Percentiles rank a stretch among this genome's conserved stretches.
phyloP scores from a whole-genome alignment of 176 grass and related monocot genomes.

The Rhipidocladum racemiflorum region DNA sequence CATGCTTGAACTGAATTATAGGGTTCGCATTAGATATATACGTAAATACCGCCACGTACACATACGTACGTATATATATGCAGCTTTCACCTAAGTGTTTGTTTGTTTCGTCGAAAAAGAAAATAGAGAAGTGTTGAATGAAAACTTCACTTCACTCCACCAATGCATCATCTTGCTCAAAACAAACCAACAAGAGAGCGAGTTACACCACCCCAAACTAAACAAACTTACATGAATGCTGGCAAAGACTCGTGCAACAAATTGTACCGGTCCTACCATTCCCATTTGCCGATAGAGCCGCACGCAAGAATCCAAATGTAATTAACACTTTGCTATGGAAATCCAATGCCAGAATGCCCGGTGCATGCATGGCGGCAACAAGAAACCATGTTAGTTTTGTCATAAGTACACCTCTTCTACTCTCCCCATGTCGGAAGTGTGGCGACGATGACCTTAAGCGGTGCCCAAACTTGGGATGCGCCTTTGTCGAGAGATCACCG shows the following conservation, averaged over 20 bases:
- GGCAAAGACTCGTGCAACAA: neutral
- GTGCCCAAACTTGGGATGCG: neutral
- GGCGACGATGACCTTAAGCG: slow-evolving; percentile 17
- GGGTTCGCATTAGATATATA: too few species aligned
- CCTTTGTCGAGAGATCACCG: neutral
- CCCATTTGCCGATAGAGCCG: neutral
- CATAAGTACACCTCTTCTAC: neutral
- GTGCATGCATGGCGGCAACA: slow-evolving; percentile 15
- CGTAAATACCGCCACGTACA: too few species aligned
- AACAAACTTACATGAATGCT: neutral
- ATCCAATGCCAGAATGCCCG: neutral
- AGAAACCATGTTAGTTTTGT: neutral
- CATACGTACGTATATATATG: too few species aligned
- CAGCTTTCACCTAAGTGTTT: too few species aligned
- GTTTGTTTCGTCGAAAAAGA: neutral
- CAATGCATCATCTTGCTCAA: neutral
- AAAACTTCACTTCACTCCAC: slow-evolving; percentile 22
- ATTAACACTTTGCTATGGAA: neutral
- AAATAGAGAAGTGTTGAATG: neutral
- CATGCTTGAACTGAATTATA: too few species aligned
- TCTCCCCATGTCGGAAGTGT: neutral
- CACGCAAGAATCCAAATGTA: neutral
- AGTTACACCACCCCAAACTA: slow-evolving; percentile 11
- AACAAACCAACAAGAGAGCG: neutral
- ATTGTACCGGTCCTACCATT: neutral